phyloP scores from a whole-genome alignment of 257 asterid species.

The Rubia yunnanensis region DNA sequence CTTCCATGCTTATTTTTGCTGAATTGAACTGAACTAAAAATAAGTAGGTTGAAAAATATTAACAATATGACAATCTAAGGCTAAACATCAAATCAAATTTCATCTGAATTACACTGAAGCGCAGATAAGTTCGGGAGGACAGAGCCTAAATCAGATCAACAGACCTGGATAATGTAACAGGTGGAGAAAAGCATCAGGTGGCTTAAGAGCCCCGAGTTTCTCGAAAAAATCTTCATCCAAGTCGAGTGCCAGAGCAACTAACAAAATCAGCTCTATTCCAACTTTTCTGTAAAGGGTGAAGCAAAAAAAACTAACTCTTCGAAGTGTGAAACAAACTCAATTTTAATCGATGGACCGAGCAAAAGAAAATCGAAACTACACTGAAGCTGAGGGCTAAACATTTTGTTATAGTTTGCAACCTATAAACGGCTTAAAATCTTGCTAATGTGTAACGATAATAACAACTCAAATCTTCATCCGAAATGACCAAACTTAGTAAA shows the following conservation, averaged over 20 bases:
- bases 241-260: conserved; percentile 45
- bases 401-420: no score
- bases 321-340: neutral
- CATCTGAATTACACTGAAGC: no score
- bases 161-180: conserved; percentile 52
- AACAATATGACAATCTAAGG: no score
- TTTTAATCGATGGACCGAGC: neutral
- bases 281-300: conserved; percentile 29
- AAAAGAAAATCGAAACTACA: neutral
- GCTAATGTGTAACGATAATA: neutral
- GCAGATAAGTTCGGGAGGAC: no score
- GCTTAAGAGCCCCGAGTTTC: conserved; percentile 39
- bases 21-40: no score
- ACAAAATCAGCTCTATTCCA: conserved; percentile 30
- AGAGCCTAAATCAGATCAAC: neutral
- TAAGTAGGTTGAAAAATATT: no score
- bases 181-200: conserved; percentile 37
- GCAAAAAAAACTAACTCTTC: conserved; percentile 6
- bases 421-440: neutral
- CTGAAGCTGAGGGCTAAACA: neutral
- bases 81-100: no score
- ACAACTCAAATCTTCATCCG: neutral
- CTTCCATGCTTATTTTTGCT: no score
- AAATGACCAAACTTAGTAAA: neutral
- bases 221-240: conserved; percentile 44